Conservation (phyloP, 192 early-diverging fungal genomes). For the Phycomyces blakesleeanus region DNA sequence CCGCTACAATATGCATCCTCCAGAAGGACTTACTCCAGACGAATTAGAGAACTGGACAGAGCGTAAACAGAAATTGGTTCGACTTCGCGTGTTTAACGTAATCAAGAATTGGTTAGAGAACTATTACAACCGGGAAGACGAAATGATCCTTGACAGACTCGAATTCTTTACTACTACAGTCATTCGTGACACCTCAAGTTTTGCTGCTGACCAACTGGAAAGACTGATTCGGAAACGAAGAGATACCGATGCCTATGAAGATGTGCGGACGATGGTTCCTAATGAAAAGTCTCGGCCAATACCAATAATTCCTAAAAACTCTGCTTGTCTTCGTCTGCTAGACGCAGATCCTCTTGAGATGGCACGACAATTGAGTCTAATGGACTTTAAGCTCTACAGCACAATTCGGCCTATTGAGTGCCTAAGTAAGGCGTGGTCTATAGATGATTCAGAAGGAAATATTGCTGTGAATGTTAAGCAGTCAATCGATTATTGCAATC, state of each 20-base stretch:
- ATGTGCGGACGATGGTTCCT: constrained; percentile 54
- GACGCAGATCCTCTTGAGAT: constrained; percentile 92
- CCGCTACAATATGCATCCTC: constrained; percentile 74
- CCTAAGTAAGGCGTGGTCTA: constrained; percentile 84
- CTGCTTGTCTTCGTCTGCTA: constrained; percentile 72
- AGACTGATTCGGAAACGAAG: constrained; percentile 7
- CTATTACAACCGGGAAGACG: constrained; percentile 68
- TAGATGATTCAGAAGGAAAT: constrained; percentile 49
- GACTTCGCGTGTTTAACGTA: constrained; percentile 83
- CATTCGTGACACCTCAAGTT: constrained; percentile 7
- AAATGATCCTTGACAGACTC: constrained; percentile 33
- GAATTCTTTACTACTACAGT: constrained; percentile 14
- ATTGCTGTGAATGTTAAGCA: constrained; percentile 82
- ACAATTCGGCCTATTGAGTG: constrained; percentile 86
- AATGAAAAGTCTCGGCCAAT: constrained; percentile 60
- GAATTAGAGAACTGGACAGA: constrained; percentile 79
- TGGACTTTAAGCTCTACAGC: constrained; percentile 76
- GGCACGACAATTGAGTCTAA: constrained; percentile 89
- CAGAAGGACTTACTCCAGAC: constrained; percentile 54
- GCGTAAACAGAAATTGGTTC: constrained; percentile 79
- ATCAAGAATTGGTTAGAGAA: constrained; percentile 92
- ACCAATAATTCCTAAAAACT: constrained; percentile 75
- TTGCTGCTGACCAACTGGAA: constrained; percentile 5
- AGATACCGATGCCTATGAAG: constrained; percentile 23
- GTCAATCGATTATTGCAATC: constrained; percentile 80